Base-by-base conservation (phyloP, 805 yeast genomes). In the Nakazawaea sp. region DNA sequence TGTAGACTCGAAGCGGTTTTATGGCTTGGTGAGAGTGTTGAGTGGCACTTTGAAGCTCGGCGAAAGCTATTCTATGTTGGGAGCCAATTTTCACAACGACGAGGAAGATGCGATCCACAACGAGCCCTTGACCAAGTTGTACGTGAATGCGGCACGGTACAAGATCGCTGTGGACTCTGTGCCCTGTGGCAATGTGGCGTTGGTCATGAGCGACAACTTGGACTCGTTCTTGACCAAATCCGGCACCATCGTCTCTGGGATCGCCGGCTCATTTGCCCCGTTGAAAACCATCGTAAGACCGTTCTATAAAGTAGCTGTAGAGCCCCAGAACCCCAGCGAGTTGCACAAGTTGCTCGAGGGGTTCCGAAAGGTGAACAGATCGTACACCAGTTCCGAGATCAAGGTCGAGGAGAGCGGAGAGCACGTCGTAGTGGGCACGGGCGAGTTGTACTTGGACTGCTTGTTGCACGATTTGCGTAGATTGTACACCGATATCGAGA, bases 341-440 rank as follows among this genome's bases (percentile, higher is more conserved):
- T 59, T 84, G 13, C 90, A 95, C 0, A 71, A 70, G 42, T 62
- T 92, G 46, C 61, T 80, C 11, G 78, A 74, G n/a, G 89, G 87
- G 0, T 59, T 92, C 33, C 66, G 81, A 41, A 72, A 66, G 39
- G 59, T 84, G 20, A 70, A 70, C 47, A 73, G 71, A 45, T 62
- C 79, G 1, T 89, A 85, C 51, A 69, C 81, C 8, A 81, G 88
- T 3, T 66, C 78, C 26, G 68, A 68, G 16, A 62, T 84, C n/a
- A 75, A 70, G 44, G 86, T 82, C 1, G 96, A 87, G 53, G 95
- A 85, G 46, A 81, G 89, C 35, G 96, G 97, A 2, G 97, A 88
- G 48, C 86, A 82, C 52, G 77, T 78, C 1, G 54, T 92, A 0
- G 50, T 78, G 19, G 96, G 92, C 0, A 74, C 86, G 8, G 98